Evolutionary conservation across 148 eudicot genomes (phyloP), one percentile per base, ranked within the genome.

Genomic region (Fagopyrum esculentum): DNA sequence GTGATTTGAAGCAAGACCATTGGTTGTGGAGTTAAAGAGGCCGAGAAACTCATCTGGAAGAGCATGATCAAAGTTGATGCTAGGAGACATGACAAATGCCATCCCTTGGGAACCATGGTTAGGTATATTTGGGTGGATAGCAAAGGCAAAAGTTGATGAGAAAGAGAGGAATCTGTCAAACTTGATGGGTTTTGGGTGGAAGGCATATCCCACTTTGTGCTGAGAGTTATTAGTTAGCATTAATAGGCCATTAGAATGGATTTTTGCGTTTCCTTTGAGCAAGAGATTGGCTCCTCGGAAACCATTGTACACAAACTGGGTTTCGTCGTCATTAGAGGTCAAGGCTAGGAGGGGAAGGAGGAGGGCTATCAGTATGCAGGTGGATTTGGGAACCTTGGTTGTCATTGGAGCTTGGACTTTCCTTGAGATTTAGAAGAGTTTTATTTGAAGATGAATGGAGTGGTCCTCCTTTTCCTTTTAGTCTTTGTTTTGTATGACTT

Each of bases 141-240:
- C 81, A 55, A 78, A 78, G 44, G 43, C 81, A 66, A 68, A 78
- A 26, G 77, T 35, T 45, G 22, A 74, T 78, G 57, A 77, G 74
- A 47, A 78, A 69, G 0, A 15, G 47, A 45, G 68, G 45, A 2
- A 15, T 35, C 40, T 35, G 76, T 55, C 5, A 44, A 3, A 10
- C 63, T 57, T 47, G 61, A 30, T 6, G 11, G 77, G 69, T 59
- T 26, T 8, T 46, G 77, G 77, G 29, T 75, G 61, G 26, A 75
- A 45, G 54, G 77, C 77, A 30, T 75, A 70, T 7, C 77, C 71
- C 55, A 1, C 22, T 61, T 75, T 47, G 11, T 60, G n/a, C 10
- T 4, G 17, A 2, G 77, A 59, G 17, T 12, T 29, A 17, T 75
- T 75, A 0, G 77, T 75, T 35, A 75, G 77, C 55, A 59, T 29